phyloP scores from a whole-genome alignment of 306 rosid genomes.

The Lupinus albus region DNA sequence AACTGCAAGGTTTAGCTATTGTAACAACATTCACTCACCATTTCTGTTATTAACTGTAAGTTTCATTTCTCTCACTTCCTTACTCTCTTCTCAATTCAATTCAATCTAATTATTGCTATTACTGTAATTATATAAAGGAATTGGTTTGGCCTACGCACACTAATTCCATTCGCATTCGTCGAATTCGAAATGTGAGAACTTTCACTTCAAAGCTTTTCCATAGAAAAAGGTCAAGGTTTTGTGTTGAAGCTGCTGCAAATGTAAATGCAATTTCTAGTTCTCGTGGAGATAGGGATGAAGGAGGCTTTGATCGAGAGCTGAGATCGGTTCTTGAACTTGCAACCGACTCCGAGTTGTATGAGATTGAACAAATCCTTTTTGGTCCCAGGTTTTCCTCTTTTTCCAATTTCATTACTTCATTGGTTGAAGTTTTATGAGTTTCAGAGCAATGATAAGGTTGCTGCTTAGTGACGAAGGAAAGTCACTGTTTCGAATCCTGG shows the following conservation, averaged over 20 bases:
- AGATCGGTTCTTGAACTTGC: constrained; percentile 85
- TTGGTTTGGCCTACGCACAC: background rate
- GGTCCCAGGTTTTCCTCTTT: constrained; percentile 61
- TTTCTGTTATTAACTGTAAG: too few relatives aligned
- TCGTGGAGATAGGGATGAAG: background rate
- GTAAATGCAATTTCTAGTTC: background rate
- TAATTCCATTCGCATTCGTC: background rate
- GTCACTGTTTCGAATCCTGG: too few relatives aligned
- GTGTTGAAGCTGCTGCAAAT: constrained; percentile 16
- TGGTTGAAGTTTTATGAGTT: too few relatives aligned
- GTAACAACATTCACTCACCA: too few relatives aligned
- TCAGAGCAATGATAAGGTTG: too few relatives aligned
- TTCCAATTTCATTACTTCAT: too few relatives aligned
- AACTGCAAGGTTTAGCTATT: too few relatives aligned
- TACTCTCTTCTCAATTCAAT: too few relatives aligned
- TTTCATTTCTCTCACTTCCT: too few relatives aligned
- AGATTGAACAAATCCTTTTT: constrained; percentile 82
- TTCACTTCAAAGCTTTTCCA: constrained; percentile 1
- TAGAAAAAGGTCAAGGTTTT: constrained; percentile 35
- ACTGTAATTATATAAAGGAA: constrained; percentile 11
- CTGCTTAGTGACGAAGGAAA: too few relatives aligned
- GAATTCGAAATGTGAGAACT: background rate
- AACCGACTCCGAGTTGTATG: constrained; percentile 69
- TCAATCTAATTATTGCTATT: too few relatives aligned
- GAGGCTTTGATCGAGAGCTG: constrained; percentile 69